Base-by-base conservation (phyloP, 768 basidiomycete species). In the Clitopilus hobsonii region DNA sequence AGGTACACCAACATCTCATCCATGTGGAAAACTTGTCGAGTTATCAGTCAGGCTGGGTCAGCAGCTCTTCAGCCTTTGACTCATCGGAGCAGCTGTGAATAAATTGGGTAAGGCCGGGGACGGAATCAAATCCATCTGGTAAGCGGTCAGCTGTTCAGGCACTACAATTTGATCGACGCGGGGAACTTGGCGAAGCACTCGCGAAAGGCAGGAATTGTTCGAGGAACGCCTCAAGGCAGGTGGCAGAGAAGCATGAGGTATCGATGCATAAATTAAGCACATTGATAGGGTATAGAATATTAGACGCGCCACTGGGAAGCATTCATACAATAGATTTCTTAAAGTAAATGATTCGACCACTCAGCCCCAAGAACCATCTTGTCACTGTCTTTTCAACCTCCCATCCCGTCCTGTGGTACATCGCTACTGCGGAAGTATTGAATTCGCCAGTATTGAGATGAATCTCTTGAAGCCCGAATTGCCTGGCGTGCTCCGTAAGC, bases 401-500 rank as follows among this genome's bases (percentile, higher is more conserved):
- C 41, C 41, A 45, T 45, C 41, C 41, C 10, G 18, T 45, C 22
- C 11, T 45, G 3, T 18, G 22, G 41, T 45, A 45, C 41, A 45
- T 45, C 22, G n/a, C 41, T 3, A 45, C 41, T 16, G 41, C 41
- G 3, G 22, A 18, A 45, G 2, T 11, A 45, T 45, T 45, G 3
- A 6, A 45, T 10, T 45, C 41, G 22, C 41, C 22, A 4, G 41
- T 45, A 18, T 20, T 45, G n/a, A 45, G 41, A 45, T 45, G 41
- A 5, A 45, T 10, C 13, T 25, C 20, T 20, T 28, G 23, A 27
- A 62, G 14, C 1, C 52, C 55, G 16, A 57, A 47, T 22, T 6
- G 27, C 18, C 51, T 50, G 5, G 65, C 65, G 29, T 65, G 63
- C 3, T 30, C 51, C 5, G 67, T 53, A 6, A 60, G 30, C 5